Evolutionary conservation across 768 basidiomycete genomes (phyloP).

Genomic region (Lactarius indigo): DNA sequence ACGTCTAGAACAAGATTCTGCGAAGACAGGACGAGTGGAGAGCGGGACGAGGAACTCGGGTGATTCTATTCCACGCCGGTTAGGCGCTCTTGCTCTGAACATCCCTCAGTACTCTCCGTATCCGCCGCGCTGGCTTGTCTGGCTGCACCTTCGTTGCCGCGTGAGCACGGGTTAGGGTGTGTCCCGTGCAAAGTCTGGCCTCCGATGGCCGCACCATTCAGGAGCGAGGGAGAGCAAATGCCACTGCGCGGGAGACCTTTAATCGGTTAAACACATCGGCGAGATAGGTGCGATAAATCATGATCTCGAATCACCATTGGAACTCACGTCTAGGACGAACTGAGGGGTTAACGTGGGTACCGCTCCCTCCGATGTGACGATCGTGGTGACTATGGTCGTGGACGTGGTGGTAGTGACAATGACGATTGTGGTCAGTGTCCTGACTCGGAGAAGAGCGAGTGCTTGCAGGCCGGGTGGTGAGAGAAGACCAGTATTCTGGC

Average conservation of each 20-base stretch:
- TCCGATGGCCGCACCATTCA: conserved; percentile 2
- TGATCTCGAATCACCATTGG: conserved; percentile 26
- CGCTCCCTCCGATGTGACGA: conserved; percentile 20
- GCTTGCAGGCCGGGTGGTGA: too few relatives aligned
- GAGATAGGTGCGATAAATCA: conserved; percentile 16
- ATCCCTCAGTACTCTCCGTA: conserved; percentile 15
- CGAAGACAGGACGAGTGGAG: neutral
- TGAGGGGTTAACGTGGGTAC: conserved; percentile 3
- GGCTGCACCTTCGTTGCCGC: neutral
- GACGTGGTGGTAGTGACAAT: too few relatives aligned
- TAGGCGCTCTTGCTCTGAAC: conserved; percentile 23
- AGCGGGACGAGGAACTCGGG: neutral
- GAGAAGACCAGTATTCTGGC: too few relatives aligned
- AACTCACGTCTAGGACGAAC: conserved; percentile 14
- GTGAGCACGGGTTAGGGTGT: conserved; percentile 6
- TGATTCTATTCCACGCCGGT: conserved; percentile 23
- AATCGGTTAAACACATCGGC: conserved; percentile 18
- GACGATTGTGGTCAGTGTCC: too few relatives aligned
- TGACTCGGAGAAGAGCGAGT: too few relatives aligned
- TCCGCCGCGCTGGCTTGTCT: conserved; percentile 11
- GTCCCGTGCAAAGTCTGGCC: neutral
- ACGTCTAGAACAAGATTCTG: neutral
- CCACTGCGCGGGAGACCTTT: conserved; percentile 23
- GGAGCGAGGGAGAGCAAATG: conserved; percentile 14
- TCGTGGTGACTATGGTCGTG: conserved; percentile 13